Conservation (phyloP, 2,329 filamentous ascomycete genomes). For the Cordyceps tenuipes region DNA sequence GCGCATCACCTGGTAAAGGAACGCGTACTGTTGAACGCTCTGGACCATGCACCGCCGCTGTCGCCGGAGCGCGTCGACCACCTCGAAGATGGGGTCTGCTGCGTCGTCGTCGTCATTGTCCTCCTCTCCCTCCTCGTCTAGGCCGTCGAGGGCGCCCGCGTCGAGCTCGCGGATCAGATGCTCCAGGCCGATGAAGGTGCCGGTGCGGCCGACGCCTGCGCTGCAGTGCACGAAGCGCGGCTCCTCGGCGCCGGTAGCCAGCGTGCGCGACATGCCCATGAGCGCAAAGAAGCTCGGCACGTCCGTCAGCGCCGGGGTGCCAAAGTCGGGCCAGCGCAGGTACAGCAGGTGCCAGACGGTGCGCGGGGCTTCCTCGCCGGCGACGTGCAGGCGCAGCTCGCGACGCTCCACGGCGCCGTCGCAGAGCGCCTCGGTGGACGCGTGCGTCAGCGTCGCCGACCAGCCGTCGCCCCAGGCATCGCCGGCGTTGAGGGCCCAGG, state of each 20-base stretch:
- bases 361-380: conserved; percentile 39
- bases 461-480: conserved; percentile 60
- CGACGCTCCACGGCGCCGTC: conserved; percentile 62
- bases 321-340: conserved; percentile 83
- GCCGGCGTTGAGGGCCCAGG: conserved; percentile 51
- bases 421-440: conserved; percentile 47
- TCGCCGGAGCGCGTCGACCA: conserved; percentile 71
- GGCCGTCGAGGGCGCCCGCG: conserved; percentile 54
- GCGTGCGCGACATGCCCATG: conserved; percentile 56
- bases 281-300: conserved; percentile 60
- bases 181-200: conserved; percentile 95
- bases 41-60: conserved; percentile 97
- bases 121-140: conserved; percentile 20
- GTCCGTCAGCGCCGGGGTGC: conserved; percentile 64
- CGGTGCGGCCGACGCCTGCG: conserved; percentile 86
- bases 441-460: conserved; percentile 59
- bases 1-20: conserved; percentile 79
- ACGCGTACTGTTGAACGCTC: conserved; percentile 71
- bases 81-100: conserved; percentile 63
- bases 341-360: conserved; percentile 80
- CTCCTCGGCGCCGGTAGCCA: conserved; percentile 40
- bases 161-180: conserved; percentile 78
- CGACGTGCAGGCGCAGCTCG: conserved; percentile 54
- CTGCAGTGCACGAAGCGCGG: conserved; percentile 82
- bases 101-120: conserved; percentile 13